Evolutionary conservation across 176 grass and related monocot species (phyloP).

Genomic region (Zea mays): DNA sequence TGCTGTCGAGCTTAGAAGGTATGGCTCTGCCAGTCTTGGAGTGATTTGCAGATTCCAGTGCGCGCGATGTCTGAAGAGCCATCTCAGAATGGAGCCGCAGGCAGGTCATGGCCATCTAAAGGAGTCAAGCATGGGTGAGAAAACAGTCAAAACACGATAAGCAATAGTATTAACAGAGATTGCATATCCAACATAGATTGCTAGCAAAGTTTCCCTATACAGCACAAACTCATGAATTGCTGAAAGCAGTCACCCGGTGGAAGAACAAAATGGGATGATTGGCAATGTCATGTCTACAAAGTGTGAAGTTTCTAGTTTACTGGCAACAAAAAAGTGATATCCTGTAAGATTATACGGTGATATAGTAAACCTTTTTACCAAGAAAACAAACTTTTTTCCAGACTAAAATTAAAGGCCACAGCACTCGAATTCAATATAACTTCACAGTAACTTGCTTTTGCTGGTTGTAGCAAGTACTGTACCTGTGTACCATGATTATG

Average conservation of each 20-base stretch:
- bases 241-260: background rate
- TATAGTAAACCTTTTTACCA: conserved; percentile 3
- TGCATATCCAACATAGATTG: background rate
- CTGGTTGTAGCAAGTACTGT: background rate
- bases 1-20: conserved; percentile 59
- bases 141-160: background rate
- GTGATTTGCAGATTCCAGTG: conserved; percentile 61
- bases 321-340: conserved; percentile 6
- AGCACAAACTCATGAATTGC: background rate
- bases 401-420: background rate
- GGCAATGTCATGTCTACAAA: background rate
- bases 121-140: conserved; percentile 22
- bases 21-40: conserved; percentile 44
- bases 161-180: background rate
- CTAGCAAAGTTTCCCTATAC: background rate
- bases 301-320: background rate
- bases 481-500: background rate
- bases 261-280: background rate
- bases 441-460: background rate
- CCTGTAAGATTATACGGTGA: background rate
- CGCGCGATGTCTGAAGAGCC: conserved; percentile 81
- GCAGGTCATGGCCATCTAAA: conserved; percentile 90
- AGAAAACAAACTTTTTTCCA: background rate
- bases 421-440: background rate
- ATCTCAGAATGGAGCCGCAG: conserved; percentile 86